Base-by-base conservation (phyloP, 805 yeast genomes). In the Ogataea saltuana region DNA sequence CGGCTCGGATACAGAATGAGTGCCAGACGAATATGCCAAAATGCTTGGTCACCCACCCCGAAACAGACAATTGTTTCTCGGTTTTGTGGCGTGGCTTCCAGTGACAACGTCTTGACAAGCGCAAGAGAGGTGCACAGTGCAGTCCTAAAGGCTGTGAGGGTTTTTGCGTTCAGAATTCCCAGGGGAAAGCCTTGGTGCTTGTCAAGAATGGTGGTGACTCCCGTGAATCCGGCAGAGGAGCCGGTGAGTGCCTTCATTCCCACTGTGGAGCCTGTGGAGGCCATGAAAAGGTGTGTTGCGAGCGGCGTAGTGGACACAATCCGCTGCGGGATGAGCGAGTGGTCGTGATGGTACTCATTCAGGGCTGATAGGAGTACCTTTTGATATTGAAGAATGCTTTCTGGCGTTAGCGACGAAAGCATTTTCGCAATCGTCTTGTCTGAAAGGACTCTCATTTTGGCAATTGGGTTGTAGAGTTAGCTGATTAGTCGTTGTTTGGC, bases 101-200 rank as follows among this genome's bases (percentile, higher is more conserved):
- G 51, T 1, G 65, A 59, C 31, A 65, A 63, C 12, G 58, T 54
- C 44, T 69, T 71, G 10, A 60, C 62, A 44, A 81, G 54, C 0
- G 78, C 76, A 15, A 80, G 56, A 6, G 74, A 67, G 20, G 79
- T 72, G 20, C 80, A 76, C 42, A 82, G 63, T 0, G 86, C 86
- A 3, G 88, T 82, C 55, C 88, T 69, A 49, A 81, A 80, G 0
- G 84, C 88, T 2, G 88, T 82, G 28, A 81, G 58, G 1, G 80
- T 70, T 40, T 68, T 67, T 2, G 84, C 87, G 52, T 79, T 80
- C 27, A 82, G 56, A 3, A 81, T 63, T 3, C 84, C 87, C 8
- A 60, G 37, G 6, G 79, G 58, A 21, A 64, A 65, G 2, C 88
- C 88, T 19, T 72, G 72, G 6, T 55, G 48, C 34, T 75, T 73